Evolutionary conservation across 768 basidiomycete species (phyloP), one percentile per base, ranked within the genome.

Genomic region (Suillus subalutaceus): DNA sequence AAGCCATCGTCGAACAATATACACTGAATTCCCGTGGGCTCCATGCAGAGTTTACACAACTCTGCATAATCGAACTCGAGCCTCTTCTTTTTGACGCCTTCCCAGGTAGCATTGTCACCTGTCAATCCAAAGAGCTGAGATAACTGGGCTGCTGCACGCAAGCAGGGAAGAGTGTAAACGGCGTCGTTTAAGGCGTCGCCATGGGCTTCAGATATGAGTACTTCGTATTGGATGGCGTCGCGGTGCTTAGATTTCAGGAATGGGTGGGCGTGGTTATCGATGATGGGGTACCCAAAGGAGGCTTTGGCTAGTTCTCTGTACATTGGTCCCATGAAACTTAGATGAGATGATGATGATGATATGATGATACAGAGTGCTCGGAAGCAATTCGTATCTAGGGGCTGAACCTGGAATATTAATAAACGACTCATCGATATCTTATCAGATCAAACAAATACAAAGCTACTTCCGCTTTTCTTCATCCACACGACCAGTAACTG

Each of bases 191-290:
- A 78, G 0, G 86, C 86, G 10, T 81, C 73, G 7, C 84, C 88
- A 18, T 77, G 72, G 26, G 90, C 89, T 73, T 93, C 91, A 2
- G 89, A 89, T 53, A 90, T 78, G 58, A 90, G 71, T 0, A 86
- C 86, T 65, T 93, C 89, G 67, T 92, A 84, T 0, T 87, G 83
- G 20, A 91, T 70, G 2, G 66, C 67, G 26, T 77, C 60, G 38
- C 88, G 83, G 63, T 84, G 71, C 23, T 77, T 77, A 7, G 77
- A 79, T 30, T 79, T 78, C 57, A 93, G 80, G 23, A 94, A 79
- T 2, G 91, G 88, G 71, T 93, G 92, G 0, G 91, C 89, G 72
- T 93, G 92, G 73, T 93, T 92, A 78, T 93, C 91, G 72, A 91
- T 90, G 0, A 85, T 86, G 23, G 88, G 89, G 60, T 79, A 83